phyloP scores from a whole-genome alignment of 306 rosid species.

The Coriaria nepalensis region DNA sequence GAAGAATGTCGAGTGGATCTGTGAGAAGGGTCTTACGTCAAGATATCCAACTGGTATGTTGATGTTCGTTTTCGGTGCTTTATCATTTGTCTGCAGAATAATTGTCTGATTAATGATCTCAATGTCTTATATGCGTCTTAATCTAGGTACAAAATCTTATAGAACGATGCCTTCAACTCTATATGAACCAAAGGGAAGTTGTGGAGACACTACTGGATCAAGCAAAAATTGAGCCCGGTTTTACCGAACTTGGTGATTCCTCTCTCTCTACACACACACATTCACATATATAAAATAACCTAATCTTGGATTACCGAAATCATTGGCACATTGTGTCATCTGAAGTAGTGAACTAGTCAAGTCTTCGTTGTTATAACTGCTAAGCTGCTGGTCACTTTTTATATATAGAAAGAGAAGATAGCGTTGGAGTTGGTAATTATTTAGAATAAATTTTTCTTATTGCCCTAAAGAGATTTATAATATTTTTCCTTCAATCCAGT shows the following conservation, averaged over 20 bases:
- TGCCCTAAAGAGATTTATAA: constrained; percentile 4
- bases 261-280: constrained; percentile 2
- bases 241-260: constrained; percentile 69
- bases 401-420: too few relatives aligned
- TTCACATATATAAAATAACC: too few relatives aligned
- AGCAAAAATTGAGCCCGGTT: constrained; percentile 91
- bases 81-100: not conserved
- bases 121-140: not conserved
- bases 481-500: constrained; percentile 36
- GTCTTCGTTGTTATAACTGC: too few relatives aligned
- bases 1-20: constrained; percentile 62
- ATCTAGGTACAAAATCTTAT: constrained; percentile 83
- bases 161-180: constrained; percentile 81
- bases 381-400: too few relatives aligned
- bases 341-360: too few relatives aligned
- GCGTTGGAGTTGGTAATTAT: too few relatives aligned
- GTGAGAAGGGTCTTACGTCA: constrained; percentile 70
- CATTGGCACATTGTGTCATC: too few relatives aligned
- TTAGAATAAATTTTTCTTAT: too few relatives aligned
- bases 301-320: too few relatives aligned
- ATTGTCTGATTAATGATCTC: not conserved
- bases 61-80: constrained; percentile 5
- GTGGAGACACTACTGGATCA: constrained; percentile 53
- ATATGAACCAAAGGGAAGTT: constrained; percentile 83
- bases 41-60: constrained; percentile 82